A percentile compares a stretch with the other conserved stretches of the same genome.
These are phyloP conservation scores for Rhodotorula mucilaginosa DNA, from an alignment of 1,284 basidiomycete genomes.

Conservation along the genomic window DNA sequence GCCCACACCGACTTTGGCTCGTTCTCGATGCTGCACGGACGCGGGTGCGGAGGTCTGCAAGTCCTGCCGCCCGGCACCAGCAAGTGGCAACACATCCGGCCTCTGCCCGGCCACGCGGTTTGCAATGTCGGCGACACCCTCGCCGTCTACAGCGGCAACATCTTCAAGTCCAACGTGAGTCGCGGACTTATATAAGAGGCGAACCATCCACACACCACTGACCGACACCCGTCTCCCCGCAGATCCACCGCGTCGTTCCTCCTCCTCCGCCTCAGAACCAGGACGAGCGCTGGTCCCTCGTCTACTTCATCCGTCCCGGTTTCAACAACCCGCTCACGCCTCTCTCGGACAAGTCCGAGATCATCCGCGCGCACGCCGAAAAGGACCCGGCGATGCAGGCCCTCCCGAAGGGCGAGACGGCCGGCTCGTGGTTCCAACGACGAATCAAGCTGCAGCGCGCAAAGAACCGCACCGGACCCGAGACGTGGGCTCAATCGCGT, in stretches of 20 bases:
- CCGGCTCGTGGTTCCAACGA: conserved; percentile 34
- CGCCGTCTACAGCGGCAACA: conserved; percentile 49
- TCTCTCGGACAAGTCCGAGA: conserved; percentile 16
- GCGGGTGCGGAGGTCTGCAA: conserved; percentile 43
- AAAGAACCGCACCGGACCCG: conserved; percentile 35
- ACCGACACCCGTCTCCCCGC: conserved; percentile 43
- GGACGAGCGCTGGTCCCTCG: conserved; percentile 37
- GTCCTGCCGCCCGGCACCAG: conserved; percentile 41
- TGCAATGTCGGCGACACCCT: conserved; percentile 44
- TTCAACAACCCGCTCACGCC: conserved; percentile 22
- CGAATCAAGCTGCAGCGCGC: conserved; percentile 25
- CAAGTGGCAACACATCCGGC: conserved; percentile 43
- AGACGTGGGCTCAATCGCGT: conserved; percentile 32
- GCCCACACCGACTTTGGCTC: conserved; percentile 54
- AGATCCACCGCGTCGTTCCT: conserved; percentile 57
- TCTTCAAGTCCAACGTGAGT: conserved; percentile 24
- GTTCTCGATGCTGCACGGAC: conserved; percentile 35
- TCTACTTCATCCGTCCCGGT: conserved; percentile 25
- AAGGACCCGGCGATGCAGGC: conserved; percentile 29
- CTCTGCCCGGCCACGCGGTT: conserved; percentile 39
- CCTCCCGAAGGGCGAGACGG: conserved; percentile 22
- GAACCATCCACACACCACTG: too few species aligned
- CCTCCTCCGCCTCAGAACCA: conserved; percentile 32
- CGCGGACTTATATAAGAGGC: background rate
- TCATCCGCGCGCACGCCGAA: conserved; percentile 23